A percentile compares a stretch with the other conserved stretches of the same genome.
Evolutionary conservation across 306 rosid species (phyloP).

Genomic region (Cicer arietinum): DNA sequence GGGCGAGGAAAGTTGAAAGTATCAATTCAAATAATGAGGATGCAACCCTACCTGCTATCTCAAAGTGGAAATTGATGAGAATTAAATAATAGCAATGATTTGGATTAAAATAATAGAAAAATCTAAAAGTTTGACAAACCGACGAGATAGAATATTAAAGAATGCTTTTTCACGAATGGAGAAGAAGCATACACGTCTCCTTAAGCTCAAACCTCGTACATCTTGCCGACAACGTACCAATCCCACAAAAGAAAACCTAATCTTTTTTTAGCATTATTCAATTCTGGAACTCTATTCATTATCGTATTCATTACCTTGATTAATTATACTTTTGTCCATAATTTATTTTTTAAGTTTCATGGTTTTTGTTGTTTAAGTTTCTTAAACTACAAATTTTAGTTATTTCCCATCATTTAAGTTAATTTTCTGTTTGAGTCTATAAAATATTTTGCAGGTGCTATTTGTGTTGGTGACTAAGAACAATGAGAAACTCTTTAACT

Average conservation of each 20-base stretch:
- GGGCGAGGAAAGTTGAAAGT: constrained; percentile 8
- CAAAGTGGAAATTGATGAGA: constrained; percentile 38
- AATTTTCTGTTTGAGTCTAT: too few relatives aligned
- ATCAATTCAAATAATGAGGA: constrained; percentile 31
- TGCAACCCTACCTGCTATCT: constrained; percentile 39
- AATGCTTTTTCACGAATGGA: constrained; percentile 61
- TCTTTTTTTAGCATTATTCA: not conserved
- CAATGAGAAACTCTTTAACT: too few relatives aligned
- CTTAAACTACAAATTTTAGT: too few relatives aligned
- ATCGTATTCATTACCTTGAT: not conserved
- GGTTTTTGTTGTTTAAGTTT: too few relatives aligned
- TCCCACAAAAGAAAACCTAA: constrained; percentile 39
- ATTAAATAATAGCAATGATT: constrained; percentile 47
- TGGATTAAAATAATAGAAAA: constrained; percentile 33
- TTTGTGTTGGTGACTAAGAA: too few relatives aligned
- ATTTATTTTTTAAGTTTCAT: too few relatives aligned
- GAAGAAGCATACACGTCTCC: constrained; percentile 79
- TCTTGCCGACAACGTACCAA: constrained; percentile 58
- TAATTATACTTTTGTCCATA: too few relatives aligned
- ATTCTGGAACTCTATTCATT: not conserved
- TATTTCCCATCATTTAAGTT: too few relatives aligned
- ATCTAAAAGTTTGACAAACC: constrained; percentile 46
- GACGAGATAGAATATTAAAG: constrained; percentile 37
- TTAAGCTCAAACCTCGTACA: constrained; percentile 75
- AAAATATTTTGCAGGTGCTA: too few relatives aligned